Conservation (phyloP, 805 yeast species). For the Lipomyces sp. region DNA sequence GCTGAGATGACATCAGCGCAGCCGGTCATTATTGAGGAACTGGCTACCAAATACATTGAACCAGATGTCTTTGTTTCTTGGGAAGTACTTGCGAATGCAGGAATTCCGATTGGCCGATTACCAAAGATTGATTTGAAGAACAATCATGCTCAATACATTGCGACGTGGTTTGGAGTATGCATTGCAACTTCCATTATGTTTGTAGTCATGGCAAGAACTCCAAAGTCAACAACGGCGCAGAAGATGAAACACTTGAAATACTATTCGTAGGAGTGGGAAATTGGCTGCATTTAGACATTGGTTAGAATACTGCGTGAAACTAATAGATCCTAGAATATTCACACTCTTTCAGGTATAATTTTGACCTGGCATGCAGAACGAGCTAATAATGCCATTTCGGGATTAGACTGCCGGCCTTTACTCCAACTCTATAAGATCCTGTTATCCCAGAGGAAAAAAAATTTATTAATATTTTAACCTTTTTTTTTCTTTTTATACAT, state of each 20-base stretch:
- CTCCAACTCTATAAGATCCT: no score
- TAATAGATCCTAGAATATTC: no score
- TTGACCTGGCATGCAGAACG: no score
- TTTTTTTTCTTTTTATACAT: neutral
- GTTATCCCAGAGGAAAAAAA: neutral
- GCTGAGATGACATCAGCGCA: slow-evolving; percentile 65
- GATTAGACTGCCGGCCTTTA: no score
- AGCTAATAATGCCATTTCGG: no score
- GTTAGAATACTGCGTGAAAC: no score
- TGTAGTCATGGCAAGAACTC: slow-evolving; percentile 55
- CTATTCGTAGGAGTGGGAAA: slow-evolving; percentile 13
- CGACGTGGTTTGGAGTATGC: slow-evolving; percentile 94
- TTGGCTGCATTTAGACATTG: neutral
- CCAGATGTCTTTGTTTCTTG: slow-evolving; percentile 44
- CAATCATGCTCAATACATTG: slow-evolving; percentile 87
- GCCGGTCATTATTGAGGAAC: slow-evolving; percentile 77
- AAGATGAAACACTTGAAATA: slow-evolving; percentile 28
- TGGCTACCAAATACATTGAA: slow-evolving; percentile 51
- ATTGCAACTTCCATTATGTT: slow-evolving; percentile 73
- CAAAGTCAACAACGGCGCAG: slow-evolving; percentile 23
- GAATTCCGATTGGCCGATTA: slow-evolving; percentile 85
- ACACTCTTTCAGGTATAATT: no score
- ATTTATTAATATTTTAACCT: neutral
- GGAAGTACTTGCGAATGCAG: slow-evolving; percentile 62
- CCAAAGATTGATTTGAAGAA: slow-evolving; percentile 85